Evolutionary conservation across 2,329 filamentous ascomycete genomes (phyloP).

Genomic region (Onygenales sp.): DNA sequence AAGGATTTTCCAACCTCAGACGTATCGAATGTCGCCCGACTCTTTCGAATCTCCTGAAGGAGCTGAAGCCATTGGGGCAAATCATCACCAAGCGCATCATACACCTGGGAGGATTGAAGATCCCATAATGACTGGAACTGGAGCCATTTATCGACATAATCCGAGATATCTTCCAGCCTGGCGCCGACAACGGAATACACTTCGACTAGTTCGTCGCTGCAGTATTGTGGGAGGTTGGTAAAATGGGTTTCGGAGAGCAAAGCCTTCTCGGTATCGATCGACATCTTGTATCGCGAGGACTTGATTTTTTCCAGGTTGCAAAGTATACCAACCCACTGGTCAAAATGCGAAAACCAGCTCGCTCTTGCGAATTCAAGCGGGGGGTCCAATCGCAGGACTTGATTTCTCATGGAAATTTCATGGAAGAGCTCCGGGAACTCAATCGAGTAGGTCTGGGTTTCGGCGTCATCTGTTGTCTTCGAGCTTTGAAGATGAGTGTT

Average conservation of each 20-base stretch:
- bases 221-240: slow-evolving; percentile 72
- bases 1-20: slow-evolving; percentile 89
- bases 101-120: slow-evolving; percentile 89
- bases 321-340: slow-evolving; percentile 85
- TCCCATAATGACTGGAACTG: slow-evolving; percentile 99
- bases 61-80: slow-evolving; percentile 88
- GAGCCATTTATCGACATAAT: slow-evolving; percentile 94
- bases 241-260: slow-evolving; percentile 51
- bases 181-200: slow-evolving; percentile 78
- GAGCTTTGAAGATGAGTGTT: not conserved
- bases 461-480: slow-evolving; percentile 17
- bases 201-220: slow-evolving; percentile 65
- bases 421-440: slow-evolving; percentile 55
- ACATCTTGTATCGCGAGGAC: slow-evolving; percentile 87
- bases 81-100: slow-evolving; percentile 83
- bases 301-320: slow-evolving; percentile 93
- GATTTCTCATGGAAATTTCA: slow-evolving; percentile 95
- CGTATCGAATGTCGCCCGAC: slow-evolving; percentile 91
- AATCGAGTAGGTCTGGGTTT: slow-evolving; percentile 25
- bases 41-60: slow-evolving; percentile 94
- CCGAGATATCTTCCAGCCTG: slow-evolving; percentile 68
- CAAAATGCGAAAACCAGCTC: slow-evolving; percentile 86
- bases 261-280: slow-evolving; percentile 45
- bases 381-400: slow-evolving; percentile 92
- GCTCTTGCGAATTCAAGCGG: slow-evolving; percentile 85